A percentile compares a stretch with the other conserved stretches of the same genome.
Conservation (phyloP, 1,284 basidiomycete species). For the Cryptococcus wingfieldii region DNA sequence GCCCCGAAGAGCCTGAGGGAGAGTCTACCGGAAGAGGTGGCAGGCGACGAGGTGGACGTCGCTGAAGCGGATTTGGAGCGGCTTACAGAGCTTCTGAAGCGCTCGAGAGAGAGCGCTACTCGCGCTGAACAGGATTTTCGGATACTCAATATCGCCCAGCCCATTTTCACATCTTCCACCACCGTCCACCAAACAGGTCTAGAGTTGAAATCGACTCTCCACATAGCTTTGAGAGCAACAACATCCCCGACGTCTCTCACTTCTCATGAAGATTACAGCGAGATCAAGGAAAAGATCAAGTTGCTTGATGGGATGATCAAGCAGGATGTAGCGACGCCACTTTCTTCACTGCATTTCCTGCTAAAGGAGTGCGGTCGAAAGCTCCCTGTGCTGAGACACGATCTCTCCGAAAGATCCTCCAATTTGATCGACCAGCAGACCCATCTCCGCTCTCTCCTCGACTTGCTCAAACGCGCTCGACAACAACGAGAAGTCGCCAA, state of each 20-base stretch:
- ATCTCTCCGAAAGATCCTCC: neutral
- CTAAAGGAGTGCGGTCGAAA: neutral
- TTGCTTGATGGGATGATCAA: neutral
- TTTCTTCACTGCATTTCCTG: neutral
- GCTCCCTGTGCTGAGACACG: neutral
- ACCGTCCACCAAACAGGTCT: neutral
- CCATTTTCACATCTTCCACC: neutral
- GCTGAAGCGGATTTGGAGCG: neutral
- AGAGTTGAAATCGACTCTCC: too few relatives aligned
- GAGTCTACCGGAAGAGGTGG: neutral
- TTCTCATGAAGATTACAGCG: neutral
- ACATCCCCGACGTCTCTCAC: neutral
- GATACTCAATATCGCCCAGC: neutral
- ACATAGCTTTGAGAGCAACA: too few relatives aligned
- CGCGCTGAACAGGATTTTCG: neutral
- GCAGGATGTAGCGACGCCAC: neutral
- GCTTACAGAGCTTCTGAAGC: neutral
- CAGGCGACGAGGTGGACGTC: neutral
- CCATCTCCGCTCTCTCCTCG: neutral
- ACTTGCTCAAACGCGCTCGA: slow-evolving; percentile 5
- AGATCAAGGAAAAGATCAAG: neutral
- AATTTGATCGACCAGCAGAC: neutral
- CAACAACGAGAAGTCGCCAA: slow-evolving; percentile 14
- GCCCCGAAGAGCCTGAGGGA: neutral
- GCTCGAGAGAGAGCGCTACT: neutral